Evolutionary conservation across 2,329 filamentous ascomycete genomes (phyloP).

Genomic region (Ceratocystis variospora): DNA sequence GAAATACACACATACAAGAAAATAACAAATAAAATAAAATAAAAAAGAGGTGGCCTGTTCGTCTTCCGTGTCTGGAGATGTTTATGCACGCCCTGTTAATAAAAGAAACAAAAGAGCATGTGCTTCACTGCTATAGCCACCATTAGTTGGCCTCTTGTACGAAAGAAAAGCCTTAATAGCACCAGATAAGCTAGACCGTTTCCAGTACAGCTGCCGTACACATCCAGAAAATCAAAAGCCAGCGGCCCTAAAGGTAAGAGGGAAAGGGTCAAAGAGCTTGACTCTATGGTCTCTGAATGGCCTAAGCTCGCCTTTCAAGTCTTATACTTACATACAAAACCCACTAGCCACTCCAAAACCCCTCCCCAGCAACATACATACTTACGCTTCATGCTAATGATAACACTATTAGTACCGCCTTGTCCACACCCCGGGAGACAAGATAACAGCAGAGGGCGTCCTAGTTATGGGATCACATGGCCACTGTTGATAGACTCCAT

Average conservation of each 20-base stretch:
- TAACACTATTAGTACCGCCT: not conserved
- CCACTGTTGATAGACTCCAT: not conserved
- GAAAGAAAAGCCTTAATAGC: not conserved
- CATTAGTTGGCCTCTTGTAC: not conserved
- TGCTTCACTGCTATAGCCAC: not conserved
- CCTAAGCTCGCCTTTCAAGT: not conserved
- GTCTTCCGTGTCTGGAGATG: not conserved
- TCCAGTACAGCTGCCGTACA: not conserved
- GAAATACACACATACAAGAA: not conserved
- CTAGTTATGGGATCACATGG: not conserved
- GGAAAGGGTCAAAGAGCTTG: conserved; percentile 1
- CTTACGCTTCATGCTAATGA: not conserved
- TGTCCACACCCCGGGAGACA: not conserved
- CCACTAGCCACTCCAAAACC: too few species aligned
- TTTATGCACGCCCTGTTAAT: conserved; percentile 3
- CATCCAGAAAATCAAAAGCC: not conserved
- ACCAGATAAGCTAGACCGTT: not conserved
- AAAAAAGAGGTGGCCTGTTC: not conserved
- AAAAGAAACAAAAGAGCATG: not conserved
- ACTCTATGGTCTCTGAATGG: not conserved
- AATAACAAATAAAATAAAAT: not conserved
- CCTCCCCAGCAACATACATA: too few species aligned
- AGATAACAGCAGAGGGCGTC: not conserved
- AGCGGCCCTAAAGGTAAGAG: not conserved
- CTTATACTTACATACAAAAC: too few species aligned